Evolutionary conservation across 495 filamentous ascomycete species (phyloP).

Genomic region (Aspergillus nanangensis): DNA sequence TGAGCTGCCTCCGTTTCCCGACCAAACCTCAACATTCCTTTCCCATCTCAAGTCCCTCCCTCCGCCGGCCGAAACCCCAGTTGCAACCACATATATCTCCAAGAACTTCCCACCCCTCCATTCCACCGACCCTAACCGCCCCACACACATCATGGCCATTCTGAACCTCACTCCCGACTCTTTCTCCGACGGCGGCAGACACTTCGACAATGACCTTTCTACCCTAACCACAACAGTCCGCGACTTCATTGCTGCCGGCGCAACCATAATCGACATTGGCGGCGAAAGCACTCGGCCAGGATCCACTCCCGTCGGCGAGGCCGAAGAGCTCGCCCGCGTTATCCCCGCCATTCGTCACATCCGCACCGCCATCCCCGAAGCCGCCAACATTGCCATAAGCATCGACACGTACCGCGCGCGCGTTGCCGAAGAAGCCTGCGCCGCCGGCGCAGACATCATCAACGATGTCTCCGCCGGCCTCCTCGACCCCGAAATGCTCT

Average conservation of each 20-base stretch:
- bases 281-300: slow-evolving; percentile 87
- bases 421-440: slow-evolving; percentile 76
- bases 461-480: slow-evolving; percentile 89
- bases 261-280: slow-evolving; percentile 85
- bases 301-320: slow-evolving; percentile 55
- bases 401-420: slow-evolving; percentile 88
- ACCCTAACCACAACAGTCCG: slow-evolving; percentile 47
- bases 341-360: slow-evolving; percentile 73
- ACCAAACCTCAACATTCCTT: slow-evolving; percentile 32
- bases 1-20: slow-evolving; percentile 41
- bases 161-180: slow-evolving; percentile 96
- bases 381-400: slow-evolving; percentile 63
- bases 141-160: slow-evolving; percentile 86
- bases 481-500: slow-evolving; percentile 77
- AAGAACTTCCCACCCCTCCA: slow-evolving; percentile 53
- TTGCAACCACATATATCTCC: slow-evolving; percentile 69
- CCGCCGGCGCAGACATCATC: slow-evolving; percentile 85
- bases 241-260: slow-evolving; percentile 59
- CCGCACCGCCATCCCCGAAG: slow-evolving; percentile 56
- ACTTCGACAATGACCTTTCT: slow-evolving; percentile 38
- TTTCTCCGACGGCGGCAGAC: slow-evolving; percentile 84
- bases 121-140: slow-evolving; percentile 56
- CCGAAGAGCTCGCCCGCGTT: slow-evolving; percentile 75
- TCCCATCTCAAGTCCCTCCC: slow-evolving; percentile 62
- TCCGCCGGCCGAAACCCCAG: slow-evolving; percentile 41